A percentile compares a stretch with the other conserved stretches of the same genome.
Conservation (phyloP, 1,139 yeast species). For the Yamadazyma mexicana region DNA sequence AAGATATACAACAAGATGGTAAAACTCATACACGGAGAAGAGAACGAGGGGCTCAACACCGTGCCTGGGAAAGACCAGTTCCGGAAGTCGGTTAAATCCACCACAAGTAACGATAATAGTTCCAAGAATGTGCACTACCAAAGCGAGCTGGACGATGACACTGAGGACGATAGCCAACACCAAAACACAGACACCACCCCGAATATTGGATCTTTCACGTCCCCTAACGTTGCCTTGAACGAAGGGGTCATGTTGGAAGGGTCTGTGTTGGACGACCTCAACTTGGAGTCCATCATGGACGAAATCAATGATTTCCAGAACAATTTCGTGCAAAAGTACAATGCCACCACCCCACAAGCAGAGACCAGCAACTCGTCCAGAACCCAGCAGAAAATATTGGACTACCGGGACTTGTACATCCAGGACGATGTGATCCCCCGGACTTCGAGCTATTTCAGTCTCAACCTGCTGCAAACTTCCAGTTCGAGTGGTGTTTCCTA, state of each 20-base stretch:
- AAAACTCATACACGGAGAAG: constrained; percentile 8
- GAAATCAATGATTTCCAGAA: constrained; percentile 36
- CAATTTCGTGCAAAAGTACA: constrained; percentile 27
- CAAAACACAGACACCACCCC: neutral
- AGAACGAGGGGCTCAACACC: neutral
- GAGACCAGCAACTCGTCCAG: constrained; percentile 16
- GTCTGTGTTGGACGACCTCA: constrained; percentile 5
- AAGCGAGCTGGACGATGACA: constrained; percentile 30
- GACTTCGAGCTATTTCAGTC: constrained; percentile 12
- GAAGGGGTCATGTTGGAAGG: constrained; percentile 4
- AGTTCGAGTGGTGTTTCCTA: constrained; percentile 10
- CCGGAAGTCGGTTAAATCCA: no score
- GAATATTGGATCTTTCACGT: constrained; percentile 7
- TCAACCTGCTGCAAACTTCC: constrained; percentile 9
- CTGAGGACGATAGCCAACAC: constrained; percentile 21
- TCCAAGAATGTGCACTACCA: constrained; percentile 17
- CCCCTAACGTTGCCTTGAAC: constrained; percentile 10
- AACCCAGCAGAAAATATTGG: constrained; percentile 38
- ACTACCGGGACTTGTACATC: constrained; percentile 31
- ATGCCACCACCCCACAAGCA: constrained; percentile 11
- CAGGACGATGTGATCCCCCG: constrained; percentile 16
- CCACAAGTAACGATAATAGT: constrained; percentile 1
- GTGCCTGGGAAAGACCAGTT: neutral
- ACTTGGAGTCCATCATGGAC: constrained; percentile 24
- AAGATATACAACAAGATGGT: constrained; percentile 16